Evolutionary conservation across 495 filamentous ascomycete species (phyloP).

Genomic region (Penicillium dipodomyicola): DNA sequence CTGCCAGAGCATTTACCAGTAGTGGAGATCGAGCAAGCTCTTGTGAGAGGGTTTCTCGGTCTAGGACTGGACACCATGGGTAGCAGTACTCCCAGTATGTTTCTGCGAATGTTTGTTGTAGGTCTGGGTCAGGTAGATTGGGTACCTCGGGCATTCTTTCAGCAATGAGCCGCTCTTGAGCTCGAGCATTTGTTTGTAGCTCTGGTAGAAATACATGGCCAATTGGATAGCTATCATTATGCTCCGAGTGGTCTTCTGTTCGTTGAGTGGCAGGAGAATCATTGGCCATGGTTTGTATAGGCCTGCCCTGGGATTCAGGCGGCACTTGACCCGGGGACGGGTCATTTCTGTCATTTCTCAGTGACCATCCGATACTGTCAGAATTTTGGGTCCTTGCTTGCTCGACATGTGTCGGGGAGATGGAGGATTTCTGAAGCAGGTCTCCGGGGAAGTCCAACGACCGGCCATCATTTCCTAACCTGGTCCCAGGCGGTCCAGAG

Average conservation of each 20-base stretch:
- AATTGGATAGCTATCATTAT: slow-evolving; percentile 24
- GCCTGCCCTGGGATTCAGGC: background rate
- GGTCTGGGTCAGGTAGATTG: slow-evolving; percentile 27
- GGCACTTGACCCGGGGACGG: background rate
- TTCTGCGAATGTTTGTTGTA: slow-evolving; percentile 37
- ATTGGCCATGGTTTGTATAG: slow-evolving; percentile 1
- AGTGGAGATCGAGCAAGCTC: slow-evolving; percentile 31
- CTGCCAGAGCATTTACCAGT: slow-evolving; percentile 37
- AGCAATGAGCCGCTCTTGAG: slow-evolving; percentile 22
- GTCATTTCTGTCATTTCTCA: background rate
- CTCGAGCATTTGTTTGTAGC: slow-evolving; percentile 25
- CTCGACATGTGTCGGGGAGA: background rate
- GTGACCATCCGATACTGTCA: background rate
- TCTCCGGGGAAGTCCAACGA: background rate
- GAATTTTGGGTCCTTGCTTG: background rate
- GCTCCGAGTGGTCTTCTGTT: slow-evolving; percentile 21
- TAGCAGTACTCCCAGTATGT: slow-evolving; percentile 37
- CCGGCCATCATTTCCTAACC: background rate
- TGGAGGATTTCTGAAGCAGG: background rate
- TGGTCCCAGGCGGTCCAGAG: background rate
- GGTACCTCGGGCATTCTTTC: slow-evolving; percentile 16
- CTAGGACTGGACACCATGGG: slow-evolving; percentile 36
- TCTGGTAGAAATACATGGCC: slow-evolving; percentile 22
- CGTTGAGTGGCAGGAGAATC: slow-evolving; percentile 12
- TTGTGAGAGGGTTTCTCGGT: slow-evolving; percentile 22